Conservation (phyloP, 306 rosid genomes). For the Rosa chinensis region DNA sequence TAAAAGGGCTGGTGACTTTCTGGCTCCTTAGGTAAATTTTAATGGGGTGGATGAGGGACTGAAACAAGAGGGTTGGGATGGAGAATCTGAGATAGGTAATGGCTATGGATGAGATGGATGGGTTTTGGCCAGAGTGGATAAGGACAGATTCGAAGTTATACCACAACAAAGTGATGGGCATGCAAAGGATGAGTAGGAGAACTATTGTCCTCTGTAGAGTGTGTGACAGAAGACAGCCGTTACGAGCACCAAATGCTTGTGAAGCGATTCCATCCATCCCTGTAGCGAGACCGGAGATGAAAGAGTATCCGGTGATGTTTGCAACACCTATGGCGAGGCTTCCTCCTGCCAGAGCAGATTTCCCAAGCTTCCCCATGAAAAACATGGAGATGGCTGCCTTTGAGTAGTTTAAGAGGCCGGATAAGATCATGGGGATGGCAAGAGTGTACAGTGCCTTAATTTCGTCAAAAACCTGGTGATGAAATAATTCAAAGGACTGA, state of each 20-base stretch:
- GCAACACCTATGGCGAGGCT: slow-evolving; percentile 43
- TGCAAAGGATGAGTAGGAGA: slow-evolving; percentile 22
- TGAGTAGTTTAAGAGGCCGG: slow-evolving; percentile 33
- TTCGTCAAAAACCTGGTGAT: slow-evolving; percentile 24
- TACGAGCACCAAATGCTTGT: slow-evolving; percentile 46
- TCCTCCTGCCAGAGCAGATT: slow-evolving; percentile 39
- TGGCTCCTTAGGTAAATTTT: slow-evolving; percentile 41
- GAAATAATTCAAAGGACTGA: too few relatives aligned
- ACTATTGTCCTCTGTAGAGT: slow-evolving; percentile 39
- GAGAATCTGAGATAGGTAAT: slow-evolving; percentile 36
- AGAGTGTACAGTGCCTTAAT: slow-evolving; percentile 29
- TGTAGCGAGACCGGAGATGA: slow-evolving; percentile 40
- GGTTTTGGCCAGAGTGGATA: slow-evolving; percentile 24
- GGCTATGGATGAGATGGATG: slow-evolving; percentile 33
- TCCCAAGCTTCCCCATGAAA: slow-evolving; percentile 43
- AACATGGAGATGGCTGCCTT: slow-evolving; percentile 45
- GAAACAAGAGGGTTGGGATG: slow-evolving; percentile 39
- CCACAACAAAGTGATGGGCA: slow-evolving; percentile 44
- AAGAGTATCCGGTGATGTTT: slow-evolving; percentile 47
- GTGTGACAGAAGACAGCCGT: slow-evolving; percentile 37
- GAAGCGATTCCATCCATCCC: slow-evolving; percentile 62
- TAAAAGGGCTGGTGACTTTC: slow-evolving; percentile 37
- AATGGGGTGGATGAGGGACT: slow-evolving; percentile 39
- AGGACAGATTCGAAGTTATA: slow-evolving; percentile 24
- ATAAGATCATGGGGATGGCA: slow-evolving; percentile 37